A percentile compares a stretch with the other conserved stretches of the same genome.
phyloP scores from a whole-genome alignment of 2,329 filamentous ascomycete species.

The Aspergillus sergii region DNA sequence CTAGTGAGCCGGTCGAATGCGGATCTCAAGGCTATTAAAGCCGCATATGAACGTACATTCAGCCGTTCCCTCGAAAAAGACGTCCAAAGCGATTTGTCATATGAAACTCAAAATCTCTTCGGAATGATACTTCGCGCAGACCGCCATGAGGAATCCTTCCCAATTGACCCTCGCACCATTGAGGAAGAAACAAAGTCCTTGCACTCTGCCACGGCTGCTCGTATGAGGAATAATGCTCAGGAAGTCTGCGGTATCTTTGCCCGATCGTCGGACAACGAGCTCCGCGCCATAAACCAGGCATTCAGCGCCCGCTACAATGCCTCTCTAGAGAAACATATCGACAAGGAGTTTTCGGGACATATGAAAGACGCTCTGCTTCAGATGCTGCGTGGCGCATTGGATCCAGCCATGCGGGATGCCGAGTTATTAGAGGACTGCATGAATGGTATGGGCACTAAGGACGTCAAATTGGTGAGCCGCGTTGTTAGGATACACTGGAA shows the following conservation, averaged over 20 bases:
- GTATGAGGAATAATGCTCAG: conserved; percentile 51
- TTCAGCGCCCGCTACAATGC: conserved; percentile 75
- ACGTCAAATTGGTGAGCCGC: conserved; percentile 74
- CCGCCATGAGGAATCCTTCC: conserved; percentile 75
- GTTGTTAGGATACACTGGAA: conserved; percentile 86
- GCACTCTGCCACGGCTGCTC: conserved; percentile 73
- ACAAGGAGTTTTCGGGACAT: conserved; percentile 84
- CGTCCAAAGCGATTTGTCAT: conserved; percentile 76
- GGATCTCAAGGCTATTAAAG: conserved; percentile 84
- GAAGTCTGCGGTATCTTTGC: conserved; percentile 76
- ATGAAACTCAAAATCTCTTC: conserved; percentile 86
- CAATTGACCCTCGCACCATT: conserved; percentile 71
- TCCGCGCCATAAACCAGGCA: conserved; percentile 75
- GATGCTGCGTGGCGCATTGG: conserved; percentile 74
- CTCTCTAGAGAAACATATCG: conserved; percentile 72
- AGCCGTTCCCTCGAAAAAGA: conserved; percentile 68
- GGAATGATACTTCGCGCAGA: conserved; percentile 75
- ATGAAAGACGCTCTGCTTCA: conserved; percentile 83
- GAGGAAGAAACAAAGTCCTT: conserved; percentile 76
- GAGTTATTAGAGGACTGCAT: conserved; percentile 81
- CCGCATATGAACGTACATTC: conserved; percentile 71
- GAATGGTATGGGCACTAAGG: conserved; percentile 85
- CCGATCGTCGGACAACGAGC: conserved; percentile 75
- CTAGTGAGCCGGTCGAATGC: conserved; percentile 82
- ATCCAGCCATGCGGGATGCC: conserved; percentile 84